These are phyloP conservation scores for Talaromyces stipitatus DNA, from an alignment of 495 filamentous ascomycete genomes.

Conservation along the genomic window DNA sequence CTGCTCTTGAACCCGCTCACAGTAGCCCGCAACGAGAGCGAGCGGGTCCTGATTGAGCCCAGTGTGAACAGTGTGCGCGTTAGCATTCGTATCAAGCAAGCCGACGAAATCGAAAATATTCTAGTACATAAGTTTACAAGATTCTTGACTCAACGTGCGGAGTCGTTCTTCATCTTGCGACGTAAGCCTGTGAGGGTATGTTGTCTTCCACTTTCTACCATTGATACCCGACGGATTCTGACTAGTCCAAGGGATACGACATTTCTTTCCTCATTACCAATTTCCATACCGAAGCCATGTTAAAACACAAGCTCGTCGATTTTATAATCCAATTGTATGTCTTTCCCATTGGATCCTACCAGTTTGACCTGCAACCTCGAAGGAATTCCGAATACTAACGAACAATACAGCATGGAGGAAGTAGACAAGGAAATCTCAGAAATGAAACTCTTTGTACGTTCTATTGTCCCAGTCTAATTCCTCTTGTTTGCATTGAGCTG, in stretches of 20 bases:
- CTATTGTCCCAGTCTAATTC: neutral
- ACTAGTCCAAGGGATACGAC: constrained; percentile 70
- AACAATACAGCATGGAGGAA: constrained; percentile 68
- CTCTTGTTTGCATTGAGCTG: neutral
- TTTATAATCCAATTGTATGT: constrained; percentile 83
- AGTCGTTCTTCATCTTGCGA: constrained; percentile 94
- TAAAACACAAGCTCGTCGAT: constrained; percentile 97
- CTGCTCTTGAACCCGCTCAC: constrained; percentile 86
- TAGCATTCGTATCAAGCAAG: constrained; percentile 97
- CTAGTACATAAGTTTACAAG: constrained; percentile 96
- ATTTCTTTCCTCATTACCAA: constrained; percentile 99
- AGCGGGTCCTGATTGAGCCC: constrained; percentile 86
- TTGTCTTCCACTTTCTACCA: constrained; percentile 7
- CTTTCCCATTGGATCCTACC: neutral
- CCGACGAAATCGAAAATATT: constrained; percentile 97
- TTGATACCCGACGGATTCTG: neutral
- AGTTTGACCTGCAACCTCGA: neutral
- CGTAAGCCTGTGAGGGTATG: constrained; percentile 89
- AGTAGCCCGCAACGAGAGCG: constrained; percentile 89
- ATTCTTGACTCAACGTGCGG: constrained; percentile 90
- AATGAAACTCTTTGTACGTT: constrained; percentile 97
- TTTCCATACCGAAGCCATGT: constrained; percentile 94
- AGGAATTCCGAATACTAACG: neutral
- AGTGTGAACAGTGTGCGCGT: constrained; percentile 92
- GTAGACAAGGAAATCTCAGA: constrained; percentile 99